A percentile compares a stretch with the other conserved stretches of the same genome.
These are phyloP conservation scores for Pseudonectria buxi DNA, from an alignment of 2,329 filamentous ascomycete species.

Conservation along the genomic window DNA sequence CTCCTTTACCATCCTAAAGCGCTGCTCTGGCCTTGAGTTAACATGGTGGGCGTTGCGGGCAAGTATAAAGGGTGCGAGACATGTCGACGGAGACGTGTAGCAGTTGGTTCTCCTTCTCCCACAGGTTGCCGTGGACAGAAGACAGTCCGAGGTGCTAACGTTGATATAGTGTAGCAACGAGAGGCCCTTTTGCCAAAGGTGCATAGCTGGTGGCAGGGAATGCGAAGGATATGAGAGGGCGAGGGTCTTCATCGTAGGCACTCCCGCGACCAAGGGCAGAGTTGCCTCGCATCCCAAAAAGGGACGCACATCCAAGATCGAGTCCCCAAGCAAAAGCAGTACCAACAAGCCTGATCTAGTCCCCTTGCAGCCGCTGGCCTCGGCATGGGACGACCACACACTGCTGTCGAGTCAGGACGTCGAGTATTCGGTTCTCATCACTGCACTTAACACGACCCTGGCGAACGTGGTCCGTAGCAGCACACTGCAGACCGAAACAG, in stretches of 20 bases:
- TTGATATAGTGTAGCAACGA: conserved; percentile 53
- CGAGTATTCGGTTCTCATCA: conserved; percentile 35
- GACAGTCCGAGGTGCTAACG: conserved; percentile 3
- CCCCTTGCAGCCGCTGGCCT: conserved; percentile 35
- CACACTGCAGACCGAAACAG: conserved; percentile 12
- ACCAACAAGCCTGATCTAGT: conserved; percentile 22
- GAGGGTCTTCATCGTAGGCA: conserved; percentile 58
- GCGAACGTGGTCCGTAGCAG: conserved; percentile 26
- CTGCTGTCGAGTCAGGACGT: conserved; percentile 32
- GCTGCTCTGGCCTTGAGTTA: no score
- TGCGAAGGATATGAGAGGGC: conserved; percentile 59
- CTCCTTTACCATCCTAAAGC: no score
- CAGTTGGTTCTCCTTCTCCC: conserved; percentile 33
- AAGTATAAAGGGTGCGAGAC: conserved; percentile 61
- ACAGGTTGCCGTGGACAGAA: not conserved
- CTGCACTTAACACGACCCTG: conserved; percentile 39
- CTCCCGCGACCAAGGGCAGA: conserved; percentile 45
- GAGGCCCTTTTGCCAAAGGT: conserved; percentile 54
- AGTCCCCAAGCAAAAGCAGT: conserved; percentile 18
- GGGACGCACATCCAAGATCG: conserved; percentile 27
- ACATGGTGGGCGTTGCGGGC: conserved; percentile 55
- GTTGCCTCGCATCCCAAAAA: conserved; percentile 51
- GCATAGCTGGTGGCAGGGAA: conserved; percentile 46
- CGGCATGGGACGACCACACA: conserved; percentile 45
- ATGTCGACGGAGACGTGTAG: conserved; percentile 51